Evolutionary conservation across 331 rosid species (phyloP).

Genomic region (Pyrus hybrid): DNA sequence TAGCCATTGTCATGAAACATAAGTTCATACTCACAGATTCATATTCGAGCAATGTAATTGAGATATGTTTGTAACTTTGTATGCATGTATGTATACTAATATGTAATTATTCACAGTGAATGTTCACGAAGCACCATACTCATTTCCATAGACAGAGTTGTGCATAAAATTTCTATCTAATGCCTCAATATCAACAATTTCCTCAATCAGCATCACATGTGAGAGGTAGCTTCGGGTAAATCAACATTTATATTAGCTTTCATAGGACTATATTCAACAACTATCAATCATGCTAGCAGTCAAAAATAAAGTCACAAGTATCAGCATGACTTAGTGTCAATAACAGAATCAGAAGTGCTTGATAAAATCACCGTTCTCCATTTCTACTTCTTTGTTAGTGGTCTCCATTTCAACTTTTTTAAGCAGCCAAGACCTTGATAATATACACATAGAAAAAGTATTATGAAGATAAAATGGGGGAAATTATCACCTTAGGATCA

Average conservation of each 20-base stretch:
- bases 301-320: not conserved
- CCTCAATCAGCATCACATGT: not conserved
- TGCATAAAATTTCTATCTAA: not conserved
- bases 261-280: not conserved
- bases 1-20: not conserved
- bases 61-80: not conserved
- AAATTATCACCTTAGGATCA: constrained; percentile 70
- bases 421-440: not conserved
- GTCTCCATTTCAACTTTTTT: not conserved
- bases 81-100: not conserved
- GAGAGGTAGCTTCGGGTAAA: not conserved
- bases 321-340: not conserved
- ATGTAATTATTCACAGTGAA: not conserved
- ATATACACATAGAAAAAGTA: constrained; percentile 5
- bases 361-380: not conserved
- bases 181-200: not conserved
- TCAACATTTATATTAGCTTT: not conserved
- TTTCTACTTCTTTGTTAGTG: too few species aligned
- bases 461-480: constrained; percentile 2
- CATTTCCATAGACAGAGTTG: not conserved
- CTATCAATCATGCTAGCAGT: not conserved
- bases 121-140: not conserved
- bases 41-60: not conserved
- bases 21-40: not conserved
- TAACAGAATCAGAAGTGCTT: not conserved